These are phyloP conservation scores for Torulaspora gathmanii DNA, from an alignment of 805 yeast genomes.

Conservation along the genomic window DNA sequence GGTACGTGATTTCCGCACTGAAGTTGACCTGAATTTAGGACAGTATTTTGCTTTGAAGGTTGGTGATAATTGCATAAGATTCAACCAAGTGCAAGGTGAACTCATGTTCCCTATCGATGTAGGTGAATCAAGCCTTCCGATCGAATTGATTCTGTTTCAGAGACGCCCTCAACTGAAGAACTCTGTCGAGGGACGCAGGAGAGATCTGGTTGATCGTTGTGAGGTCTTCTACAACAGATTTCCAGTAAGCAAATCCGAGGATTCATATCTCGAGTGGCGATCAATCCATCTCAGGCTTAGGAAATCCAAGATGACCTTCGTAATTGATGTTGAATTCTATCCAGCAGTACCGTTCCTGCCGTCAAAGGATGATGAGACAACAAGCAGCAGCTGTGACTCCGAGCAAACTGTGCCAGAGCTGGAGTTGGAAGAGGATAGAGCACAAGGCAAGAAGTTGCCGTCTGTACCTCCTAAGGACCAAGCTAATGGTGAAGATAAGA, in stretches of 20 bases:
- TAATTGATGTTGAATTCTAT: constrained; percentile 19
- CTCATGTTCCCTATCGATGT: constrained; percentile 5
- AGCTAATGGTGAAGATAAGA: not conserved
- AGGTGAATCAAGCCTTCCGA: not conserved
- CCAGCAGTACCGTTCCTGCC: constrained; percentile 18
- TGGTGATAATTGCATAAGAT: constrained; percentile 15
- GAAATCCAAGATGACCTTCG: not conserved
- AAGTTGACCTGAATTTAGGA: constrained; percentile 2
- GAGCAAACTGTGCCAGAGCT: not conserved
- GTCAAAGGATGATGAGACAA: not conserved
- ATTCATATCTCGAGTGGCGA: constrained; percentile 16
- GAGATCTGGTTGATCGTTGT: constrained; percentile 11
- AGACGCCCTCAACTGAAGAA: constrained; percentile 6
- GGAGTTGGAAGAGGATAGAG: not conserved
- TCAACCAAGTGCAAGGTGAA: constrained; percentile 1
- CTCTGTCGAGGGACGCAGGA: constrained; percentile 8
- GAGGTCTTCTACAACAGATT: not conserved
- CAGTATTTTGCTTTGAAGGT: constrained; percentile 13
- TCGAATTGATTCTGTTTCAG: constrained; percentile 14
- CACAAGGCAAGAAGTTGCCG: not conserved
- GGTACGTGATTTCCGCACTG: constrained; percentile 2
- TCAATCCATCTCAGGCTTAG: constrained; percentile 5
- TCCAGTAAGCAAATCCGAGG: not conserved
- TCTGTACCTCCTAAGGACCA: not conserved
- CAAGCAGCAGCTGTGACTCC: not conserved